Evolutionary conservation across 1,284 basidiomycete species (phyloP), one percentile per base, ranked within the genome.

Genomic region (Pseudozyma sp.): DNA sequence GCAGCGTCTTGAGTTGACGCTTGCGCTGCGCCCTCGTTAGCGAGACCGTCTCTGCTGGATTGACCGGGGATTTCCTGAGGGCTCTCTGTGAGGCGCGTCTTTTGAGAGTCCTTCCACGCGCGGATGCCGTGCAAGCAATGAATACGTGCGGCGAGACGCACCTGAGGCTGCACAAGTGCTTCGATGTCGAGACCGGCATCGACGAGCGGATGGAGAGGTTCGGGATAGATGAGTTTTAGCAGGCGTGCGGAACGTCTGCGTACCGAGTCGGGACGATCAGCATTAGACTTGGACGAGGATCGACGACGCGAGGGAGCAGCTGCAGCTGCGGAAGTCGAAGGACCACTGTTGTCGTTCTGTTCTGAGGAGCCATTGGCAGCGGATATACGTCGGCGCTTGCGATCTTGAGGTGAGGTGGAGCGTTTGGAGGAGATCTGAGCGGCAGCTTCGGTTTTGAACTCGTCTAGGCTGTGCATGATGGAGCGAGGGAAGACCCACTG

Each of bases 61-160:
- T 69, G 60, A 49, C 49, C 49, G 29, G 67, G n/a, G 9, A 72
- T 67, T 49, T 72, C 69, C 50, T 72, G 69, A 3, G 64, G 69
- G 33, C 69, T 72, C 9, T 54, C 62, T 14, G 69, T 68, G 37
- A 65, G 64, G 9, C 64, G 59, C 31, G 59, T 52, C 49, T 53
- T 67, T 51, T 68, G 69, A 24, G 69, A 67, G 30, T 72, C 64
- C 37, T 68, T 72, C 69, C 69, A 72, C 5, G 68, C 59, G 14
- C 68, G 57, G 13, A 70, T 64, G 46, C 74, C 74, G 50, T 73
- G 65, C 37, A 76, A 24, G 42, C 74, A 76, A 31, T 76, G 69
- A 6, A 76, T 47, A 1, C 67, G 49, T 4, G 74, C 74, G 10
- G 74, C 74, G 10, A 73, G 47, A 6, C 61, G 60, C 55, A 61